Evolutionary conservation across 1,139 yeast species (phyloP), one percentile per base, ranked within the genome.

Genomic region (Suhomyces panamericanus): DNA sequence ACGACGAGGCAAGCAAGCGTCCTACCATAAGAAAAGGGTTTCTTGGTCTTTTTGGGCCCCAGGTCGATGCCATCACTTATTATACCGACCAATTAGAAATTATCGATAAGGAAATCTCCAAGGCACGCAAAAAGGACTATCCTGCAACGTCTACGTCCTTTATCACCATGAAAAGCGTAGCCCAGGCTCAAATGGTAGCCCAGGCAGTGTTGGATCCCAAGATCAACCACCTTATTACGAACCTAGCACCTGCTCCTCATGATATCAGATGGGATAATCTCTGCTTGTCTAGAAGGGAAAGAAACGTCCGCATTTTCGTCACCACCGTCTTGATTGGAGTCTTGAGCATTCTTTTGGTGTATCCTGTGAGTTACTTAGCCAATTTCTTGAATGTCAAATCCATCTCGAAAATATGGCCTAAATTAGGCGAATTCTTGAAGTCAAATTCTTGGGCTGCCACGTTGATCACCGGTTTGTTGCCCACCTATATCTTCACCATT

Each of bases 171-270:
- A 85, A 83, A 50, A 77, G 88, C 1, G 95, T 87, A 9, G 87
- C 95, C 0, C 83, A 85, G 55, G 96, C 96, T 1, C 96, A 88
- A 60, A 81, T 88, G 85, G 83, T 89, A 8, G 95, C 96, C 0
- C 96, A 89, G 60, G 88, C 96, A 0, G 87, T 87, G 0, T 68
- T 88, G 41, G 95, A 89, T 51, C 96, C 96, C 0, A 77, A 82
- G 44, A 85, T 88, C 1, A 78, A 83, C 58, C 84, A 85, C 44
- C 68, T 88, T 37, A 82, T 87, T 37, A 85, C 95, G 8, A 75
- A 73, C 39, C 69, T 87, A 39, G 96, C 96, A 0, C 96, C 96
- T 0, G 91, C 96, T 1, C 96, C 96, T 2, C 84, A 83, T 50
- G 96, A 88, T 61, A 82, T 88, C 17, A 74, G 85, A 42, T 88